A percentile compares a stretch with the other conserved stretches of the same genome.
phyloP scores from a whole-genome alignment of 2,329 filamentous ascomycete genomes.

The Escovopsis weberi region DNA sequence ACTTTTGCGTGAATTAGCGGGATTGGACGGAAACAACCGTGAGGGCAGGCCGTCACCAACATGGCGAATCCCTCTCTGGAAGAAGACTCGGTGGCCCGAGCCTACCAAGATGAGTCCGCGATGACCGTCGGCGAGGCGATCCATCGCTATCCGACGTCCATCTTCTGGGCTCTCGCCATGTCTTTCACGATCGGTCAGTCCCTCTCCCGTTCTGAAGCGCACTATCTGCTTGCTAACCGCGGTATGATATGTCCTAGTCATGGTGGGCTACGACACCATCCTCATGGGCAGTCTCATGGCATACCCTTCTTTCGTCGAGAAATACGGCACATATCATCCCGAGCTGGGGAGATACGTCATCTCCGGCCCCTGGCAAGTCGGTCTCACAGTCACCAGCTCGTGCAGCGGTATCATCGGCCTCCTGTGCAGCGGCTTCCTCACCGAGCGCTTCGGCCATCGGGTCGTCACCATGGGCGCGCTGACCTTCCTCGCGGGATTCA shows the following conservation, averaged over 20 bases:
- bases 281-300: slow-evolving; percentile 19
- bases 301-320: slow-evolving; percentile 17
- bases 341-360: slow-evolving; percentile 17
- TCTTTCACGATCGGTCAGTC: slow-evolving; percentile 5
- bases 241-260: slow-evolving; percentile 12
- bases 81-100: slow-evolving; percentile 6
- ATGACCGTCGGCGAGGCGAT: slow-evolving; percentile 11
- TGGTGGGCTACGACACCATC: slow-evolving; percentile 21
- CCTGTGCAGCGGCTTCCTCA: slow-evolving; percentile 8
- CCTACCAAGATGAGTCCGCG: slow-evolving; percentile 11
- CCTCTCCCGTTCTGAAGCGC: neutral
- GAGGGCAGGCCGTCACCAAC: too few relatives aligned
- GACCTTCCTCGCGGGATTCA: slow-evolving; percentile 15
- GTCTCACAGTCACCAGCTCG: slow-evolving; percentile 24
- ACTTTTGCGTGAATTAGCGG: too few relatives aligned
- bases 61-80: neutral
- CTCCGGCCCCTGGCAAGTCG: slow-evolving; percentile 31
- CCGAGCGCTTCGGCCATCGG: slow-evolving; percentile 14
- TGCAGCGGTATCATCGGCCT: slow-evolving; percentile 23
- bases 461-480: slow-evolving; percentile 38
- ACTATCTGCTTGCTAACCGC: neutral
- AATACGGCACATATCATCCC: slow-evolving; percentile 10
- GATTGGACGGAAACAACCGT: too few relatives aligned
- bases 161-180: slow-evolving; percentile 18
- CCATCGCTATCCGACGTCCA: slow-evolving; percentile 14